Conservation (phyloP, 2,329 filamentous ascomycete genomes). For the Bimuria novae-zelandiae region DNA sequence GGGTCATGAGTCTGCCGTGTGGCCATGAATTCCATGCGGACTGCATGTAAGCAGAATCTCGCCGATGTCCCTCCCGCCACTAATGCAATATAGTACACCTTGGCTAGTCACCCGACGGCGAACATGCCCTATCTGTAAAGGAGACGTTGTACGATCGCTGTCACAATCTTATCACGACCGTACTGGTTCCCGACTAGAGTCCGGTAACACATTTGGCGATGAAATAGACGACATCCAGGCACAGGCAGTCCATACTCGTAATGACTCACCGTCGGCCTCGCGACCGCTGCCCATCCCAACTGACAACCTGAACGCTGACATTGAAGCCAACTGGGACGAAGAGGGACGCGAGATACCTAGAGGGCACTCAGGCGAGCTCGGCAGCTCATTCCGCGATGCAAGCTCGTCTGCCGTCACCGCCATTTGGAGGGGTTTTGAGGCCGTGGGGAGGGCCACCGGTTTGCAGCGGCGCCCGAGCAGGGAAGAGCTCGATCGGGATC, state of each 20-base stretch:
- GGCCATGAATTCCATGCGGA: slow-evolving; percentile 97
- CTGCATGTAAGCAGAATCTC: slow-evolving; percentile 82
- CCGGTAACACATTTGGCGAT: slow-evolving; percentile 47
- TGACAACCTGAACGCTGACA: slow-evolving; percentile 24
- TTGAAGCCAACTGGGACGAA: slow-evolving; percentile 42
- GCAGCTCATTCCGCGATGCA: slow-evolving; percentile 35
- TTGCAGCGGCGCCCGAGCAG: slow-evolving; percentile 34
- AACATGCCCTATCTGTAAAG: slow-evolving; percentile 99
- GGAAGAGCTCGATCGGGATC: slow-evolving; percentile 41
- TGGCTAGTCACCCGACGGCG: slow-evolving; percentile 94
- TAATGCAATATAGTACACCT: slow-evolving; percentile 68
- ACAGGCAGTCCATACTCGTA: slow-evolving; percentile 51
- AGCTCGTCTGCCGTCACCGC: slow-evolving; percentile 41
- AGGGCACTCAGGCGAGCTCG: slow-evolving; percentile 19
- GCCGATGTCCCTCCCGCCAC: slow-evolving; percentile 21
- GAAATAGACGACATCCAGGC: slow-evolving; percentile 51
- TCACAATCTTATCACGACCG: slow-evolving; percentile 41
- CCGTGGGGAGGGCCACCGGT: slow-evolving; percentile 35
- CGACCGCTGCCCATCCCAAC: slow-evolving; percentile 50
- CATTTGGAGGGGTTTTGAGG: slow-evolving; percentile 44
- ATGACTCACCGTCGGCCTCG: slow-evolving; percentile 57
- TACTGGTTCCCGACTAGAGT: slow-evolving; percentile 25
- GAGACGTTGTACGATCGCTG: slow-evolving; percentile 75
- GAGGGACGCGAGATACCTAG: slow-evolving; percentile 36
- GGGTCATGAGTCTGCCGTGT: slow-evolving; percentile 95